These are phyloP conservation scores for Hypholoma sublateritium DNA, from an alignment of 768 basidiomycete species.

Conservation along the genomic window DNA sequence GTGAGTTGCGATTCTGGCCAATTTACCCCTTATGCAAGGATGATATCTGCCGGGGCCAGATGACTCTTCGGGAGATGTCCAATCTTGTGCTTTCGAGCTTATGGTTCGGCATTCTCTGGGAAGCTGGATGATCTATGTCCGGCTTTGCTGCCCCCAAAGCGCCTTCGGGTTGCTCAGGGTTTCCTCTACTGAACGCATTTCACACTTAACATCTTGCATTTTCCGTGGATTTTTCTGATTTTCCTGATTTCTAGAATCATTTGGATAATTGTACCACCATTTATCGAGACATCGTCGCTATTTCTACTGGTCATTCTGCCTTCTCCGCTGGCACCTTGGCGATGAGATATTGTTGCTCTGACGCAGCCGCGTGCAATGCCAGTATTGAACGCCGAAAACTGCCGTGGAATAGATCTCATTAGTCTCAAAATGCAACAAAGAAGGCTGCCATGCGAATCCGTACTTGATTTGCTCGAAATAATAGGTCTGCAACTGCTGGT, in stretches of 20 bases:
- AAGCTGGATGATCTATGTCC: constrained; percentile 62
- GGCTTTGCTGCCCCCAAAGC: constrained; percentile 34
- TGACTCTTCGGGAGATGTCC: constrained; percentile 54
- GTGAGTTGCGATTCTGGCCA: constrained; percentile 19
- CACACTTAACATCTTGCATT: not conserved
- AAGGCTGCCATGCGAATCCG: not conserved
- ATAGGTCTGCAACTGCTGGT: constrained; percentile 45
- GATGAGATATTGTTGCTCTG: constrained; percentile 10
- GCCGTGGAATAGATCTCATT: not conserved
- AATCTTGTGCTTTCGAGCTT: constrained; percentile 1
- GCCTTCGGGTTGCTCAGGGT: not conserved
- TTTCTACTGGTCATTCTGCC: not conserved
- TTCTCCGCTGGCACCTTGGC: not conserved
- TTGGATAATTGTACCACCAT: not conserved
- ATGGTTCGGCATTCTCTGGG: constrained; percentile 27
- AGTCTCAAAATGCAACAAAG: not conserved
- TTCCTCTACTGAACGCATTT: not conserved
- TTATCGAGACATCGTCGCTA: not conserved
- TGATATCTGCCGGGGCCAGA: constrained; percentile 87
- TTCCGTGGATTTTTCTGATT: not conserved
- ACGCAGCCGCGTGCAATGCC: constrained; percentile 32
- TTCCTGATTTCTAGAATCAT: not conserved
- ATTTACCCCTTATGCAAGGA: constrained; percentile 32
- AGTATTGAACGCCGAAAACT: constrained; percentile 36
- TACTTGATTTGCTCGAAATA: constrained; percentile 48